phyloP scores from a whole-genome alignment of 768 basidiomycete species.

The Lactarius quietus region DNA sequence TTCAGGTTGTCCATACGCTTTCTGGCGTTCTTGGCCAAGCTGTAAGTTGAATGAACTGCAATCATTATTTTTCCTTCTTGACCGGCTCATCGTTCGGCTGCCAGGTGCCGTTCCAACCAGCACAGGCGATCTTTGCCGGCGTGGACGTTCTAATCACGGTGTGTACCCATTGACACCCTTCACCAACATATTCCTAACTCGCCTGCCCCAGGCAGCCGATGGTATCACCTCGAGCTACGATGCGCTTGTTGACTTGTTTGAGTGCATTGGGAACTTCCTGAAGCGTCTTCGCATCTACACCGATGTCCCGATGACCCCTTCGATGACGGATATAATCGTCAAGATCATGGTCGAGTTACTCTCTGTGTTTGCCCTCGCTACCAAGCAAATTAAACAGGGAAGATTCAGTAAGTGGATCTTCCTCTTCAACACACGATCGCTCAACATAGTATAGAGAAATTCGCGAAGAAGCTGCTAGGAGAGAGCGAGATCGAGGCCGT shows the following conservation, averaged over 20 bases:
- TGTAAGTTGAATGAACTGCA: neutral
- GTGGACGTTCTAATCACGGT: neutral
- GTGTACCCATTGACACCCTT: neutral
- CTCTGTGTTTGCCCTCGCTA: neutral
- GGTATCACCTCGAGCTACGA: neutral
- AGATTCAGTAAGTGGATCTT: neutral
- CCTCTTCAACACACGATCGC: neutral
- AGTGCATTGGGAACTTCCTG: conserved; percentile 5
- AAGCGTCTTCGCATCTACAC: conserved; percentile 1
- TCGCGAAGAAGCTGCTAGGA: conserved; percentile 2
- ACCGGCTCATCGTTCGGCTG: neutral
- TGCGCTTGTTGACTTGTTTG: conserved; percentile 1
- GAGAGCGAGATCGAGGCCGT: conserved; percentile 4
- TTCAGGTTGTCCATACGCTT: neutral
- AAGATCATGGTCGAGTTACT: conserved; percentile 10
- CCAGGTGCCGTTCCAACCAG: neutral
- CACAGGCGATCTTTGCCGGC: neutral
- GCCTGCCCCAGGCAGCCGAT: neutral
- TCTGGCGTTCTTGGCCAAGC: neutral
- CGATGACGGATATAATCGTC: neutral
- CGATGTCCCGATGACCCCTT: neutral
- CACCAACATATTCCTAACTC: neutral
- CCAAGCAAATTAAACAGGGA: conserved; percentile 1
- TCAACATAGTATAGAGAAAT: neutral
- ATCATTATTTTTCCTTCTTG: neutral